Conservation (phyloP, 768 basidiomycete genomes). For the Panellus pusillus region DNA sequence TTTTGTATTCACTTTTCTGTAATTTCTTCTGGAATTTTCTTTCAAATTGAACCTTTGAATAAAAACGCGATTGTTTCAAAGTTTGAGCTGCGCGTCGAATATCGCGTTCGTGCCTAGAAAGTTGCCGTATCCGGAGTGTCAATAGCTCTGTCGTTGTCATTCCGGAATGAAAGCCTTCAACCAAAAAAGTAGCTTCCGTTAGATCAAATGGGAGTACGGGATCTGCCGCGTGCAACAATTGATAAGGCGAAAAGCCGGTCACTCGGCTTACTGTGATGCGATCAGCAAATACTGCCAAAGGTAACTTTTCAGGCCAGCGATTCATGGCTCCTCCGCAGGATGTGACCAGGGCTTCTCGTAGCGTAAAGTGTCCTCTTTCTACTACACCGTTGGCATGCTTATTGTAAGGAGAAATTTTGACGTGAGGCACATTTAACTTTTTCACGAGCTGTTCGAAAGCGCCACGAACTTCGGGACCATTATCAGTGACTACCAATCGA, state of each 20-base stretch:
- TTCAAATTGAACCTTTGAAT: no score
- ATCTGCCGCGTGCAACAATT: not conserved
- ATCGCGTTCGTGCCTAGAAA: no score
- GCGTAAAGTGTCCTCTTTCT: constrained; percentile 31
- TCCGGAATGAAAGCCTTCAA: constrained; percentile 11
- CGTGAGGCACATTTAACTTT: constrained; percentile 23
- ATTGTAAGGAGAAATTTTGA: constrained; percentile 36
- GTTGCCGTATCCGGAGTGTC: no score
- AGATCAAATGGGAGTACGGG: constrained; percentile 29
- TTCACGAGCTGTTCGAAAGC: constrained; percentile 18
- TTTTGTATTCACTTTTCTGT: no score
- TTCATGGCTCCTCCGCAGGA: constrained; percentile 18
- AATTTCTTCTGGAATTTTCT: no score
- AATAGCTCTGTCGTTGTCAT: no score
- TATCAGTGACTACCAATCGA: constrained; percentile 29
- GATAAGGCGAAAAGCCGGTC: constrained; percentile 25
- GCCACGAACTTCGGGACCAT: constrained; percentile 26
- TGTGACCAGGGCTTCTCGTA: constrained; percentile 34
- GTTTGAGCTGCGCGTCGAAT: no score
- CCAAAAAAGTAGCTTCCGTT: constrained; percentile 31
- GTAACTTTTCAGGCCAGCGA: constrained; percentile 26
- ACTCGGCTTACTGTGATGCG: constrained; percentile 18
- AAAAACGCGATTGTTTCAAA: no score
- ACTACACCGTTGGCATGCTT: constrained; percentile 36
- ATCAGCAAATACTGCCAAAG: constrained; percentile 27